These are phyloP conservation scores for Aegilops longissima DNA, from an alignment of 176 grass and related monocot species.

Conservation along the genomic window DNA sequence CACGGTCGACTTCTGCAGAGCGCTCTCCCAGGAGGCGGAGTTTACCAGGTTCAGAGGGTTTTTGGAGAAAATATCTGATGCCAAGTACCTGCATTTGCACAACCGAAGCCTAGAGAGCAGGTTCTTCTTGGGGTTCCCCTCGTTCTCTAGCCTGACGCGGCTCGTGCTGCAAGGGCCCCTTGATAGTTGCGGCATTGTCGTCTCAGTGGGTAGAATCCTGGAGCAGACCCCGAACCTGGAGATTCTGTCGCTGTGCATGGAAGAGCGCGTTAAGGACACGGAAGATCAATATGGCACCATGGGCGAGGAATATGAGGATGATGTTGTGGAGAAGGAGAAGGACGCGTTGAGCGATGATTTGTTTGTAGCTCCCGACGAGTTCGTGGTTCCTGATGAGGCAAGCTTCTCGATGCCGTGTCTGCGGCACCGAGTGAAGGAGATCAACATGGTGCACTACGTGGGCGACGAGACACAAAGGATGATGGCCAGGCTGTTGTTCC, in stretches of 20 bases:
- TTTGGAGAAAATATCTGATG: not conserved
- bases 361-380: not conserved
- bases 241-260: slow-evolving; percentile 1
- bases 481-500: not conserved
- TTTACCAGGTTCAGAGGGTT: not conserved
- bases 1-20: not conserved
- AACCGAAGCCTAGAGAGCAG: not conserved
- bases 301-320: not conserved
- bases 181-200: not conserved
- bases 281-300: not conserved
- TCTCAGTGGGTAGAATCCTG: not conserved
- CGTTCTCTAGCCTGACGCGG: not conserved
- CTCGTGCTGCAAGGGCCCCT: not conserved
- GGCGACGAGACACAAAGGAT: not conserved
- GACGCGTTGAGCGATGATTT: not conserved
- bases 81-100: not conserved
- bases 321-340: not conserved
- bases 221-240: not conserved
- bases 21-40: not conserved
- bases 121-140: not conserved
- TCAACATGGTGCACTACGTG: slow-evolving; percentile 1
- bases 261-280: not conserved
- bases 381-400: not conserved
- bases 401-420: not conserved
- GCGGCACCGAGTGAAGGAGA: not conserved